Evolutionary conservation across 768 basidiomycete species (phyloP).

Genomic region (Gyrodon lividus): DNA sequence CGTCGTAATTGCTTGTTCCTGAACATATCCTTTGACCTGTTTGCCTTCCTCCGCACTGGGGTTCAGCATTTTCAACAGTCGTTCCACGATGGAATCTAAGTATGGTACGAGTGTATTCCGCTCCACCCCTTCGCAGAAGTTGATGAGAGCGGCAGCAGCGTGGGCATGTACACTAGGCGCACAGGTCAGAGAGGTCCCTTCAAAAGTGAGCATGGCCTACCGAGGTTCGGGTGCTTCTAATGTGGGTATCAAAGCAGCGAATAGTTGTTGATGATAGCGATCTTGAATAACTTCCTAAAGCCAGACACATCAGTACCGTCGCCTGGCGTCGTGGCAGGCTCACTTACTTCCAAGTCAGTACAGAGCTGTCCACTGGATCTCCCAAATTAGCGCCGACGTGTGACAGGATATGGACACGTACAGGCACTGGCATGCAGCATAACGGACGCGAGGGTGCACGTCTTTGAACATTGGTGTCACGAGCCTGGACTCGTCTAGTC

Average conservation of each 20-base stretch:
- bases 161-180: conserved; percentile 73
- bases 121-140: conserved; percentile 87
- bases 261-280: conserved; percentile 63
- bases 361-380: conserved; percentile 75
- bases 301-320: background rate
- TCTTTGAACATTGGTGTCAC: conserved; percentile 79
- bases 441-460: conserved; percentile 68
- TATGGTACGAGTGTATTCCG: conserved; percentile 71
- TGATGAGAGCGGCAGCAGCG: conserved; percentile 84
- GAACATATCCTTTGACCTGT: conserved; percentile 59
- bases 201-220: conserved; percentile 33
- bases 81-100: conserved; percentile 76
- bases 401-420: conserved; percentile 37
- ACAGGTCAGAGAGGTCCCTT: conserved; percentile 2
- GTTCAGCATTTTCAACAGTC: conserved; percentile 55
- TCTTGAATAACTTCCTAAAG: conserved; percentile 74
- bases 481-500: conserved; percentile 41
- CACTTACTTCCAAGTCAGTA: conserved; percentile 76
- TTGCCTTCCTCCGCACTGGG: conserved; percentile 45
- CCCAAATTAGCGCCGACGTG: background rate
- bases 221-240: conserved; percentile 74
- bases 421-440: conserved; percentile 85
- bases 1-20: conserved; percentile 86
- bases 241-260: conserved; percentile 67
- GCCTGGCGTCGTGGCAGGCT: background rate